Percentiles rank a stretch among this genome's conserved stretches.
Evolutionary conservation across 2,329 filamentous ascomycete genomes (phyloP).

Genomic region (Pseudocercospora cruenta): DNA sequence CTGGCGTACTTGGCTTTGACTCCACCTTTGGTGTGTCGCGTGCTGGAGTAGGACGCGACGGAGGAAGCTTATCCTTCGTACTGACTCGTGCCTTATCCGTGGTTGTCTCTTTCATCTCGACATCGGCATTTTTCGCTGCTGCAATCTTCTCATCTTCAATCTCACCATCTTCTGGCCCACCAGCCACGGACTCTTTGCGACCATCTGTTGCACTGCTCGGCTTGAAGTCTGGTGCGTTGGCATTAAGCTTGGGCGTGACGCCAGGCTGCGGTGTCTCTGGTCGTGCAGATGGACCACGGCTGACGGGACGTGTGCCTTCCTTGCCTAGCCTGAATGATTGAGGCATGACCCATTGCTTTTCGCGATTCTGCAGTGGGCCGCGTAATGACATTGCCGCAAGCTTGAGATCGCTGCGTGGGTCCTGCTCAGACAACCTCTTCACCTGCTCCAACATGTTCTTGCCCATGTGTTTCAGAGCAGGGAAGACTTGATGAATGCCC

Average conservation of each 20-base stretch:
- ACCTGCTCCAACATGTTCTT: constrained; percentile 68
- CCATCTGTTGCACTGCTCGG: constrained; percentile 48
- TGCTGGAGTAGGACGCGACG: constrained; percentile 1
- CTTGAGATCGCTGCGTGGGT: constrained; percentile 72
- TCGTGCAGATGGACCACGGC: constrained; percentile 36
- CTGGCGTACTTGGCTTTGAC: constrained; percentile 31
- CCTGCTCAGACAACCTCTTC: constrained; percentile 61
- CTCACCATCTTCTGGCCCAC: constrained; percentile 68
- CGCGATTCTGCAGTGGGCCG: constrained; percentile 69
- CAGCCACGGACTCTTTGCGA: constrained; percentile 32
- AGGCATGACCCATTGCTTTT: constrained; percentile 72
- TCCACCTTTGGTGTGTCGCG: constrained; percentile 21
- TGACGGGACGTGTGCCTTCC: constrained; percentile 31
- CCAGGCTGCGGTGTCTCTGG: constrained; percentile 49
- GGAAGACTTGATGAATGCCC: constrained; percentile 78
- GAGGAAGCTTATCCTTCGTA: constrained; percentile 11
- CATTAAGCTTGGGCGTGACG: constrained; percentile 50
- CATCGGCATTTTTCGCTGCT: constrained; percentile 29
- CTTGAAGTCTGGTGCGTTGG: constrained; percentile 68
- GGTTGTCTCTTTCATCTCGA: constrained; percentile 32
- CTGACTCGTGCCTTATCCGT: constrained; percentile 23
- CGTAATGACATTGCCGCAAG: constrained; percentile 73
- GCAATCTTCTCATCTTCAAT: constrained; percentile 63
- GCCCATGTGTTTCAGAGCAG: constrained; percentile 87
- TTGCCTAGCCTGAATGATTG: constrained; percentile 64